phyloP scores from a whole-genome alignment of 2,329 filamentous ascomycete species.

The Cryphonectria nitschkei region DNA sequence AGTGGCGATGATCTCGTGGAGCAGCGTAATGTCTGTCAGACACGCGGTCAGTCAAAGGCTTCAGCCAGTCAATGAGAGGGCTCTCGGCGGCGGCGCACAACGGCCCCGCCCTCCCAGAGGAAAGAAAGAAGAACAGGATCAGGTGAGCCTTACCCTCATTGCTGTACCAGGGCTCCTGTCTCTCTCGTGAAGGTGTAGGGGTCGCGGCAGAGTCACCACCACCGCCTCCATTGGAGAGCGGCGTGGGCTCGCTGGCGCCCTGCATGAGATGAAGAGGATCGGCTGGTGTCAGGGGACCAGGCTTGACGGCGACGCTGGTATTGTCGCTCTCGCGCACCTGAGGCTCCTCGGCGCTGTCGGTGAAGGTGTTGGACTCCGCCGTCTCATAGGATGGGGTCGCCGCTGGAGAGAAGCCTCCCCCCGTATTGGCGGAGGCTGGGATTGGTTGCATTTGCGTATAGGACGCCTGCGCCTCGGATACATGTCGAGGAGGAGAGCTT shows the following conservation, averaged over 20 bases:
- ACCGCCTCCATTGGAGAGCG: slow-evolving; percentile 25
- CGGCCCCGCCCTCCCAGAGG: slow-evolving; percentile 17
- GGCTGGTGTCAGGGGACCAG: neutral
- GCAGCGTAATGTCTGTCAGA: slow-evolving; percentile 70
- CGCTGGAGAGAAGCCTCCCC: slow-evolving; percentile 27
- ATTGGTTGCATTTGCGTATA: slow-evolving; percentile 29
- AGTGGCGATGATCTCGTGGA: slow-evolving; percentile 75
- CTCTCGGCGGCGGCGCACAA: neutral
- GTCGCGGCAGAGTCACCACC: slow-evolving; percentile 21
- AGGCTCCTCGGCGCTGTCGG: slow-evolving; percentile 26
- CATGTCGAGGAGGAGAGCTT: slow-evolving; percentile 27
- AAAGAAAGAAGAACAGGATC: neutral
- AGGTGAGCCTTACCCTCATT: slow-evolving; percentile 24
- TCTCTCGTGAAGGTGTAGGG: slow-evolving; percentile 16
- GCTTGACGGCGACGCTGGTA: slow-evolving; percentile 26
- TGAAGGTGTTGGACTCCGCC: slow-evolving; percentile 27
- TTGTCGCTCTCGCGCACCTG: slow-evolving; percentile 28
- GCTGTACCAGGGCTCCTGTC: slow-evolving; percentile 27
- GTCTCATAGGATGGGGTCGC: slow-evolving; percentile 28
- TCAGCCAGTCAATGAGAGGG: slow-evolving; percentile 51
- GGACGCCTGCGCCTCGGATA: slow-evolving; percentile 29
- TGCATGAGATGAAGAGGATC: slow-evolving; percentile 23
- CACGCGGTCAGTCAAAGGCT: slow-evolving; percentile 2
- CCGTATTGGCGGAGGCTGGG: slow-evolving; percentile 28
- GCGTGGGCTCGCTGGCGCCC: slow-evolving; percentile 21